phyloP scores from a whole-genome alignment of 768 basidiomycete genomes.

The Mycena maculata region DNA sequence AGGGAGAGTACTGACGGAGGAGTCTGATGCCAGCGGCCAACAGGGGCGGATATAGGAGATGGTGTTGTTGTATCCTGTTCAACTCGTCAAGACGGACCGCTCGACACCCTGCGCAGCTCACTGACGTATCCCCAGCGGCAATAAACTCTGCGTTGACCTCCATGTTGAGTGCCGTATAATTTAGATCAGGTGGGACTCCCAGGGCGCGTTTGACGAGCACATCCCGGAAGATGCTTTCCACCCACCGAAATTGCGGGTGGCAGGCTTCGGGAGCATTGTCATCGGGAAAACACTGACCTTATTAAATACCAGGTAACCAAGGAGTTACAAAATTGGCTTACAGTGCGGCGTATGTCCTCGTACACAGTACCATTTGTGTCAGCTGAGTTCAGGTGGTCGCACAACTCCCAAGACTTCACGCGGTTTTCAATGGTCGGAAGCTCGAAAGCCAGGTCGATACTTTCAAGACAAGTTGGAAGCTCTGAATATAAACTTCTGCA shows the following conservation, averaged over 20 bases:
- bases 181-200: background rate
- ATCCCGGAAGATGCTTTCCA: background rate
- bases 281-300: conserved; percentile 19
- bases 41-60: conserved; percentile 40
- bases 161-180: background rate
- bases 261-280: background rate
- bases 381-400: background rate
- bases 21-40: conserved; percentile 41
- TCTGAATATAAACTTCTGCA: conserved; percentile 32
- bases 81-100: background rate
- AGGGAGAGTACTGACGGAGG: conserved; percentile 37
- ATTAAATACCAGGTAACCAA: background rate
- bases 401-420: background rate
- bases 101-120: too few species aligned
- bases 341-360: conserved; percentile 1
- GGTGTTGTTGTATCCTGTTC: conserved; percentile 21
- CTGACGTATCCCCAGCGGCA: background rate
- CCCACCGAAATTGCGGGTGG: conserved; percentile 9
- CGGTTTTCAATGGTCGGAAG: conserved; percentile 12
- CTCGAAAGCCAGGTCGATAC: conserved; percentile 23
- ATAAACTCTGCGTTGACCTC: background rate
- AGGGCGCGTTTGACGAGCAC: background rate
- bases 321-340: background rate
- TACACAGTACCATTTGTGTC: background rate
- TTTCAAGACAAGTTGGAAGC: conserved; percentile 38